Evolutionary conservation across 2,329 filamentous ascomycete genomes (phyloP), one percentile per base, ranked within the genome.

Genomic region (Penicillium frequentans): DNA sequence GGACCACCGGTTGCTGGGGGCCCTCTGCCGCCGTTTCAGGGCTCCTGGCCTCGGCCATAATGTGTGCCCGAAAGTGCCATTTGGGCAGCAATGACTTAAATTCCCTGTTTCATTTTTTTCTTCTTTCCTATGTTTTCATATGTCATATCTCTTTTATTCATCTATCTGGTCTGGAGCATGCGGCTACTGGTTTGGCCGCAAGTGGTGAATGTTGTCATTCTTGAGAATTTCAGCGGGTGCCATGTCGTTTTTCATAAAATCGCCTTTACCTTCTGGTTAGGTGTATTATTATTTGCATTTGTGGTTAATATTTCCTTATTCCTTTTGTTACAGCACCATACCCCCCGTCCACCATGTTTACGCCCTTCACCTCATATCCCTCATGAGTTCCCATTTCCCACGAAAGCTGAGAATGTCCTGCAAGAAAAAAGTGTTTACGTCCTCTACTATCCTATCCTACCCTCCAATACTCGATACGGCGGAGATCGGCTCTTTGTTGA

Each of bases 41-140:
- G 61, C n/a, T 46, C 60, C 9, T 67, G 64, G 64, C 37, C 62
- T 19, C 62, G 62, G n/a, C 24, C 58, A 51, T 66, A 48, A 60
- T 6, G 3, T 13, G 23, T n/a, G 24, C 26, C 24, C n/a, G 9
- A 19, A 35, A 19, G 23, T 8, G 11, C 31, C 13, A 16, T 21
- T 33, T 52, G 29, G 16, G 42, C 14, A 54, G 49, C 43, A 21
- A 44, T 5, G 21, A 35, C 7, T 39, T 21, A n/a, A 14, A 49
- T n/a, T 54, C 10, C 14, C 39, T 54, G 44, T 61, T 39, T 62
- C 46, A 54, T 57, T 58, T 52, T 52, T 55, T 58, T 58, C 35
- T 45, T 44, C 50, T 46, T 57, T 51, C 46, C 45, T 60, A 53
- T 48, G 26, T 57, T 52, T 45, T 37, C 21, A 33, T 37, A 21